Evolutionary conservation across 768 basidiomycete species (phyloP).

Genomic region (Mycena galopus): DNA sequence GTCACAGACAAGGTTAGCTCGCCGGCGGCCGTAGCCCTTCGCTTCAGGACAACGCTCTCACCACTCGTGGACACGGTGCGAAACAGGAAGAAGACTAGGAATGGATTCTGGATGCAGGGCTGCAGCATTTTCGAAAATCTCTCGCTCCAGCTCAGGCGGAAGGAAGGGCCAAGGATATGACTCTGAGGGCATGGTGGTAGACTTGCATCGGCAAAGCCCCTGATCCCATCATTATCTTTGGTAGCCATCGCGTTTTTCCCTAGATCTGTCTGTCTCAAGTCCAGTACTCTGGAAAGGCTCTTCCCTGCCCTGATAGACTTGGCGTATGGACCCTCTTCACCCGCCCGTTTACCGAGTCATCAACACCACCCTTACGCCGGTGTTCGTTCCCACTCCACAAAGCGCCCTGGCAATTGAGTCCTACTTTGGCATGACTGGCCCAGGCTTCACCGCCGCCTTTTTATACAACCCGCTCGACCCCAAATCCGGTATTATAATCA

Average conservation of each 20-base stretch:
- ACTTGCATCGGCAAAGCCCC: not conserved
- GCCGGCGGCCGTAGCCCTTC: no score
- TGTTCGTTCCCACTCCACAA: not conserved
- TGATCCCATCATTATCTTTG: not conserved
- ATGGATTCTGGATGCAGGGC: not conserved
- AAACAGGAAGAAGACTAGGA: not conserved
- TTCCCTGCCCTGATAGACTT: no score
- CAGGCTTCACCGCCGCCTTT: constrained; percentile 7
- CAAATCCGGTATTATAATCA: not conserved
- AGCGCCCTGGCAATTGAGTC: constrained; percentile 22
- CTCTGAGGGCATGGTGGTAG: not conserved
- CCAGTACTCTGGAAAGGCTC: no score
- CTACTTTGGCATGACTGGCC: constrained; percentile 14
- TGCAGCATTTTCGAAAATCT: constrained; percentile 3
- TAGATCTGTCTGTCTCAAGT: no score
- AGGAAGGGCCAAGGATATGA: not conserved
- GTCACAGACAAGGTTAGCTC: no score
- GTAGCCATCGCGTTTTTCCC: no score
- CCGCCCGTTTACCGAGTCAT: not conserved
- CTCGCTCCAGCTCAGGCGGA: constrained; percentile 7
- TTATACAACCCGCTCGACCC: constrained; percentile 16
- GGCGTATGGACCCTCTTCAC: not conserved
- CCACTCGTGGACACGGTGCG: constrained; percentile 9
- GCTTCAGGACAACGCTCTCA: not conserved
- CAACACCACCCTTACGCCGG: constrained; percentile 6